These are phyloP conservation scores for Euptelea pleiosperma DNA, from an alignment of 164 flowering plant species.

Conservation along the genomic window DNA sequence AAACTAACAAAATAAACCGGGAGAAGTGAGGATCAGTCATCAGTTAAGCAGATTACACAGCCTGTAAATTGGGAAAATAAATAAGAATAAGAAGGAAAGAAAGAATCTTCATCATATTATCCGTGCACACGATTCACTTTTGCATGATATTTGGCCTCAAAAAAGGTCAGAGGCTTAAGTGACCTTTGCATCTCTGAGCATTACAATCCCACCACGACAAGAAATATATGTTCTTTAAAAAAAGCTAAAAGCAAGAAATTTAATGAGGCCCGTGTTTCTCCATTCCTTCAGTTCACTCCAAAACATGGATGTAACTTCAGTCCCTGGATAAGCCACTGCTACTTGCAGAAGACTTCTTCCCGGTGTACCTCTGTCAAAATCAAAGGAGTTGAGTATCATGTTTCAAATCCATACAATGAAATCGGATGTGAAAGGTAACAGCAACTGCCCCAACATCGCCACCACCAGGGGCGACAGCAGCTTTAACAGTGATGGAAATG, in stretches of 20 bases:
- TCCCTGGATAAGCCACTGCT: constrained; percentile 32
- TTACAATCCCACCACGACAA: not conserved
- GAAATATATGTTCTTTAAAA: constrained; percentile 9
- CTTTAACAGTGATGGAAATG: too few species aligned
- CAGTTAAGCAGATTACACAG: not conserved
- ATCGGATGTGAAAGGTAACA: too few species aligned
- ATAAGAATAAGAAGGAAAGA: too few species aligned
- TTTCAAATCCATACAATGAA: not conserved
- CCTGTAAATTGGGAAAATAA: not conserved
- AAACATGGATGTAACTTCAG: constrained; percentile 19
- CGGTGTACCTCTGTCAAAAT: constrained; percentile 45
- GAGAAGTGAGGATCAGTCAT: not conserved
- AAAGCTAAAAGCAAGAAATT: constrained; percentile 15
- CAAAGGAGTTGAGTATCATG: not conserved
- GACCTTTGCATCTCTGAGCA: constrained; percentile 2
- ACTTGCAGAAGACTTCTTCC: constrained; percentile 39
- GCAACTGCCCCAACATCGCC: too few species aligned
- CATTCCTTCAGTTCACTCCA: not conserved
- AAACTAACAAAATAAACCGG: not conserved
- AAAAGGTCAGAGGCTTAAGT: not conserved
- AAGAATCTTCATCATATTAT: constrained; percentile 3
- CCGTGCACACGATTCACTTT: constrained; percentile 7
- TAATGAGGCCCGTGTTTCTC: not conserved
- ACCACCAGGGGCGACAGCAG: too few species aligned
- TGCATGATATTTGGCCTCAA: not conserved